Conservation (phyloP, 352 stramenopile genomes). For the Phytopythium mirpurense region DNA sequence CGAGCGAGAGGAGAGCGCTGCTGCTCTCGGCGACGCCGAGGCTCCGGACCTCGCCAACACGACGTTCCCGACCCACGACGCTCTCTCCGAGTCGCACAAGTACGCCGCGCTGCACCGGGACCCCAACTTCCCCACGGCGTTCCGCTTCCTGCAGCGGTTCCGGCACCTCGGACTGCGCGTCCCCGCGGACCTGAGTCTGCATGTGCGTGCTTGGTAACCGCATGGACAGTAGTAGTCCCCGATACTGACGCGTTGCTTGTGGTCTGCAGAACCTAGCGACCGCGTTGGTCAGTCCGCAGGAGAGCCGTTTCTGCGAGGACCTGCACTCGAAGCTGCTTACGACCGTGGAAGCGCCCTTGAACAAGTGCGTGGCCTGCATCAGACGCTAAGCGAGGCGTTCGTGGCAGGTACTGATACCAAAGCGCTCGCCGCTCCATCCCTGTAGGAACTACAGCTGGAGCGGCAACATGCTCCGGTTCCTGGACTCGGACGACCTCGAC, state of each 20-base stretch:
- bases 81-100: constrained; percentile 20
- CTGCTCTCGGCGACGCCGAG: neutral
- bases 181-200: constrained; percentile 30
- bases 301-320: constrained; percentile 30
- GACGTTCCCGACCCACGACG: constrained; percentile 31
- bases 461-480: constrained; percentile 13
- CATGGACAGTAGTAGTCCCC: too few species aligned
- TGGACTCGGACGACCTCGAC: constrained; percentile 2
- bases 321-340: constrained; percentile 40
- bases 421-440: too few species aligned
- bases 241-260: neutral
- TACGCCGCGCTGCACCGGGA: constrained; percentile 33
- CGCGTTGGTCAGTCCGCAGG: constrained; percentile 25
- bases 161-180: constrained; percentile 49
- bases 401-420: too few species aligned
- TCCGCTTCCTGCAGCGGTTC: constrained; percentile 69
- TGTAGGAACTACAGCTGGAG: constrained; percentile 42
- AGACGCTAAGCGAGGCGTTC: neutral
- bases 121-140: constrained; percentile 51
- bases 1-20: neutral
- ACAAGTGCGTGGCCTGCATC: constrained; percentile 30
- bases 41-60: constrained; percentile 2
- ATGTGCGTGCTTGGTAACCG: too few species aligned
- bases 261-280: constrained; percentile 26
- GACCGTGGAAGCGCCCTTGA: constrained; percentile 38